phyloP scores from a whole-genome alignment of 495 filamentous ascomycete species.

The Filosporella fistucella region DNA sequence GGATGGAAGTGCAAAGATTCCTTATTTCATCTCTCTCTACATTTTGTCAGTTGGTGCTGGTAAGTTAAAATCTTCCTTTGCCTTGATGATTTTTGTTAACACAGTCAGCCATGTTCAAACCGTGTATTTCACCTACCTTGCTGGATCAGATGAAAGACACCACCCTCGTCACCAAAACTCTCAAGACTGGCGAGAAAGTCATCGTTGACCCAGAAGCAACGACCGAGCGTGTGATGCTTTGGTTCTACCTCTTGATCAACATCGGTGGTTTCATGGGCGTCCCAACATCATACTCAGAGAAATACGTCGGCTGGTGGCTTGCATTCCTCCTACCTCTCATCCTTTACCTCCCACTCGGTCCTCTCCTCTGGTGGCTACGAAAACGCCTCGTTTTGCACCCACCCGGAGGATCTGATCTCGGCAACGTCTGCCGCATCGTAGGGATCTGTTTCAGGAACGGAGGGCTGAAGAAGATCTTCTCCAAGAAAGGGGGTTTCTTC shows the following conservation, averaged over 20 bases:
- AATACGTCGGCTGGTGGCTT: constrained; percentile 75
- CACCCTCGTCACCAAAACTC: constrained; percentile 35
- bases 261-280: constrained; percentile 42
- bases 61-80: constrained; percentile 36
- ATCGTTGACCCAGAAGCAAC: constrained; percentile 57
- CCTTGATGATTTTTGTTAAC: not conserved
- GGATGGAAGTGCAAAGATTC: constrained; percentile 46
- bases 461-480: constrained; percentile 49
- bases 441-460: constrained; percentile 48
- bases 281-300: constrained; percentile 56
- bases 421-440: constrained; percentile 51
- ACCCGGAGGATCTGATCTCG: constrained; percentile 47
- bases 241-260: constrained; percentile 64
- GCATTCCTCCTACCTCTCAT: constrained; percentile 63
- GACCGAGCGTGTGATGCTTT: constrained; percentile 54
- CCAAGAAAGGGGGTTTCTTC: constrained; percentile 47
- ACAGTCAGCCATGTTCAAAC: constrained; percentile 51
- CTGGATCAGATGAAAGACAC: constrained; percentile 50
- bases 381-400: constrained; percentile 42
- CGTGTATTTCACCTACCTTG: constrained; percentile 57
- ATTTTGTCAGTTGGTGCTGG: constrained; percentile 60
- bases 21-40: constrained; percentile 55
- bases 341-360: constrained; percentile 49
- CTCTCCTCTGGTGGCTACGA: constrained; percentile 44
- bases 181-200: constrained; percentile 55